These are phyloP conservation scores for Sordariomycetes sp. DNA, from an alignment of 2,329 filamentous ascomycete species.

Conservation along the genomic window DNA sequence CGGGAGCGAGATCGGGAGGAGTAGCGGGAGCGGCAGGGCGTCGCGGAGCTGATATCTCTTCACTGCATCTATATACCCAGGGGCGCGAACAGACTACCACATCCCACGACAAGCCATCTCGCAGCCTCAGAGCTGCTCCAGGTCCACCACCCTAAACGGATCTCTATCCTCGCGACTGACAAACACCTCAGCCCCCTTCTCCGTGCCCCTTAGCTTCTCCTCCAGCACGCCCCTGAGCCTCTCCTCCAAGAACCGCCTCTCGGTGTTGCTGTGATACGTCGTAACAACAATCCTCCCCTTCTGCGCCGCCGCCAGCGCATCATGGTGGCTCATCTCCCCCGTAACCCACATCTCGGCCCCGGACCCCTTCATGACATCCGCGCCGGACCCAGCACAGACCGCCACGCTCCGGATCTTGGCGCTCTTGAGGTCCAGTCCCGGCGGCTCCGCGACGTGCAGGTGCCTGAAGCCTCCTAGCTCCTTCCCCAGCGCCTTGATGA, in stretches of 20 bases:
- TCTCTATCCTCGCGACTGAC: constrained; percentile 75
- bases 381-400: constrained; percentile 83
- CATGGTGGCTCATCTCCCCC: constrained; percentile 88
- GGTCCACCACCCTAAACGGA: constrained; percentile 67
- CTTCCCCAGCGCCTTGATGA: constrained; percentile 44
- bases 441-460: constrained; percentile 35
- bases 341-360: constrained; percentile 76
- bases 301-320: constrained; percentile 76
- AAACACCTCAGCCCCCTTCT: constrained; percentile 43
- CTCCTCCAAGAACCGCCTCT: constrained; percentile 66
- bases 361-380: constrained; percentile 55
- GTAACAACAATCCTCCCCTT: constrained; percentile 70
- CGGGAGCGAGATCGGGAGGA: not conserved
- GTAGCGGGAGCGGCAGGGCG: not conserved
- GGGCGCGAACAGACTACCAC: not conserved
- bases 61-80: not conserved
- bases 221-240: constrained; percentile 56
- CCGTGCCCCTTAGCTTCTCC: constrained; percentile 33
- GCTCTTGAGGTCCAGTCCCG: constrained; percentile 25
- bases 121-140: constrained; percentile 20
- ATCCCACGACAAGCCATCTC: not conserved
- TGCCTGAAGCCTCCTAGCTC: constrained; percentile 51
- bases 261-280: constrained; percentile 87
- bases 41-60: not conserved
- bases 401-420: constrained; percentile 54